Percentiles rank a stretch among this genome's conserved stretches.
Conservation (phyloP, 1,139 yeast genomes). For the Pichia sp. region DNA sequence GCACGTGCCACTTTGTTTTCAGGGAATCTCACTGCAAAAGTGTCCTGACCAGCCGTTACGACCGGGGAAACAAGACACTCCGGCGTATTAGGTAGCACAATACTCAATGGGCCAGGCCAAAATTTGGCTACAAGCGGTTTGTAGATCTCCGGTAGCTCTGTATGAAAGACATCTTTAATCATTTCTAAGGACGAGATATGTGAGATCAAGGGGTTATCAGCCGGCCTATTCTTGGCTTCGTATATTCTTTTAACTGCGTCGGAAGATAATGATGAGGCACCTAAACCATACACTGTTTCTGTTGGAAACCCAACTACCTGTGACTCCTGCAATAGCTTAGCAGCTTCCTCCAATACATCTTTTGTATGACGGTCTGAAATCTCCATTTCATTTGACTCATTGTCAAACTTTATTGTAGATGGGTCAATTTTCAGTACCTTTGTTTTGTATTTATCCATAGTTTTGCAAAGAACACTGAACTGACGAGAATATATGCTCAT, state of each 20-base stretch:
- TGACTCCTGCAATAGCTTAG: conserved; percentile 47
- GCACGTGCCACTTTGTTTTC: conserved; percentile 87
- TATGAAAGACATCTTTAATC: conserved; percentile 47
- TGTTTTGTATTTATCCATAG: conserved; percentile 29
- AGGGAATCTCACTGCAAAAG: conserved; percentile 91
- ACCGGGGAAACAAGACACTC: conserved; percentile 55
- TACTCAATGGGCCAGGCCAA: conserved; percentile 97
- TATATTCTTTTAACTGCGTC: conserved; percentile 74
- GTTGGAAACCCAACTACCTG: conserved; percentile 90
- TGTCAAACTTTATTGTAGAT: conserved; percentile 37
- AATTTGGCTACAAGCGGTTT: conserved; percentile 55
- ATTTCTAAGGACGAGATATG: conserved; percentile 81
- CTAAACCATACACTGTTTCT: conserved; percentile 94
- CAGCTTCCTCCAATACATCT: conserved; percentile 52
- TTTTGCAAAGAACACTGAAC: background rate
- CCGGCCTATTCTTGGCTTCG: conserved; percentile 85
- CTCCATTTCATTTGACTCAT: conserved; percentile 24
- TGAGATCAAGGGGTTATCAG: conserved; percentile 89
- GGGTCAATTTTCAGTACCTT: conserved; percentile 45
- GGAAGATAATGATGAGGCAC: conserved; percentile 77
- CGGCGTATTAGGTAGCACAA: conserved; percentile 60
- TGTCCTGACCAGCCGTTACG: conserved; percentile 82
- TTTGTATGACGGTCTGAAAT: conserved; percentile 52
- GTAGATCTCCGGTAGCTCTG: conserved; percentile 63
- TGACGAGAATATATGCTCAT: background rate